phyloP scores from a whole-genome alignment of 768 basidiomycete genomes.

The Boletus rubroflammeus region DNA sequence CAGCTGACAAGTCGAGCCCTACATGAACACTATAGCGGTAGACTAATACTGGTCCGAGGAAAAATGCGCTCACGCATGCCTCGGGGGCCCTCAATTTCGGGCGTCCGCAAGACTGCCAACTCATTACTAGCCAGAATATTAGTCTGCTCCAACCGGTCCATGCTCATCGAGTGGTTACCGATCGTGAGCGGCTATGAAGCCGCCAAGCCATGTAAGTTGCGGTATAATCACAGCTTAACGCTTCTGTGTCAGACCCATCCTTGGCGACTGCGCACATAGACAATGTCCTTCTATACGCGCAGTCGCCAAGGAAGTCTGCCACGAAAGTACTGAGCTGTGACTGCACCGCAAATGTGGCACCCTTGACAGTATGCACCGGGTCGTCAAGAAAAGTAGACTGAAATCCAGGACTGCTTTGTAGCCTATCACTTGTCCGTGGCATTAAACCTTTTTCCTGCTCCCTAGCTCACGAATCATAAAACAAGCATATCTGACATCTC shows the following conservation, averaged over 20 bases:
- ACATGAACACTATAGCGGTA: too few species aligned
- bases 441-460: background rate
- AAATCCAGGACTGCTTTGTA: background rate
- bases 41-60: too few species aligned
- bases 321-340: background rate
- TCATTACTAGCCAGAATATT: background rate
- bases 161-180: background rate
- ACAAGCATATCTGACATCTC: background rate
- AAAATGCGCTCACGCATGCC: too few species aligned
- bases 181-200: background rate
- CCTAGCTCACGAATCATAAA: background rate
- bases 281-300: too few species aligned
- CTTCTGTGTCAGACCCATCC: background rate
- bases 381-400: background rate
- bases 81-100: too few species aligned
- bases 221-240: background rate
- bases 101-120: background rate
- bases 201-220: background rate
- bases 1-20: too few species aligned
- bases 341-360: background rate
- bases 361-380: background rate
- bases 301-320: background rate
- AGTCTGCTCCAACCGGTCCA: background rate
- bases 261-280: background rate
- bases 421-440: conserved; percentile 3